Base-by-base conservation (phyloP, 2,329 filamentous ascomycete species). In the Colletotrichum sp. region DNA sequence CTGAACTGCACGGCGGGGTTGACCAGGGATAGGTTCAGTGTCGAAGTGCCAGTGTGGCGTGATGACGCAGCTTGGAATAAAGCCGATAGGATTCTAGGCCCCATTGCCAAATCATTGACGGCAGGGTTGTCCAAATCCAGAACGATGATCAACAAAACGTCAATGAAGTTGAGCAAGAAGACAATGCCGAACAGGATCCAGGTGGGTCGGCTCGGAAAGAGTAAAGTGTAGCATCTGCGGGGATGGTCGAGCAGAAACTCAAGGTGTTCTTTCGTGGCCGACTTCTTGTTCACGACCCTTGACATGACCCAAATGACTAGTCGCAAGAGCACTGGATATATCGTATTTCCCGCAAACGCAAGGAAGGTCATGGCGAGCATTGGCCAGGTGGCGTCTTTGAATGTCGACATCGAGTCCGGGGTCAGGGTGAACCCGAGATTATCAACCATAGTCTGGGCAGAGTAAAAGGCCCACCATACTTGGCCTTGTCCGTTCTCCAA, bases 221-320 rank as follows among this genome's bases (percentile, higher is more conserved):
- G 86, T 5, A 92, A 87, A 6, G 90, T 93, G 79, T 92, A 93
- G 78, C 91, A 93, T 8, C 92, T 85, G 61, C 92, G 87, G 0
- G 92, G 92, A 80, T 94, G 90, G 67, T 93, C 88, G 13, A 94
- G 87, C 1, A 93, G 84, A 77, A 93, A 93, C 2, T 85, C 82
- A 0, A 93, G 82, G 0, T 89, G 82, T 43, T 88, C 87, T 3
- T 83, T 82, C 64, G 85, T 86, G 1, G 82, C 79, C 0, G 85
- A 80, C 64, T 82, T 71, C 6, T 84, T 80, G 0, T 89, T 87
- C 1, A 85, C 80, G 5, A 88, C 68, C 77, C 88, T 90, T 63
- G 84, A 89, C 78, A 89, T 86, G 8, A 81, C 82, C 91, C 91
- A 94, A 48, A 94, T 88, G 10, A 90, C 84, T 1, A 93, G 81